phyloP scores from a whole-genome alignment of 2,329 filamentous ascomycete genomes.

The Cladosporium oxysporum region DNA sequence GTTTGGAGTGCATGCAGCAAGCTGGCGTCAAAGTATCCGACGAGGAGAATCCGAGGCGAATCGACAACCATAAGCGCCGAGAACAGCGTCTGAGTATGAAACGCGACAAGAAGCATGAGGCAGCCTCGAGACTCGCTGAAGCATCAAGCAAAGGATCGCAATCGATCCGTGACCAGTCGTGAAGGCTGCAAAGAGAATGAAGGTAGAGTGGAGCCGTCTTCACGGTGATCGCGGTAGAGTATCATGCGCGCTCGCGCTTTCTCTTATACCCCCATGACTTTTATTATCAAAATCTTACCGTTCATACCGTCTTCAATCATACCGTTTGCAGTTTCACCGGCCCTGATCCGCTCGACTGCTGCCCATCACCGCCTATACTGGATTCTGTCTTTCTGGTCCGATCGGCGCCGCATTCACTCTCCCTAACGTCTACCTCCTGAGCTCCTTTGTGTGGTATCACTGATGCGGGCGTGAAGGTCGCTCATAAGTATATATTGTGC shows the following conservation, averaged over 20 bases:
- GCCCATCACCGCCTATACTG: constrained; percentile 13
- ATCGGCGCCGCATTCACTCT: constrained; percentile 14
- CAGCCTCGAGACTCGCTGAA: background rate
- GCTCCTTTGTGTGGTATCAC: constrained; percentile 15
- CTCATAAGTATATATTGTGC: constrained; percentile 17
- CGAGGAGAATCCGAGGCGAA: background rate
- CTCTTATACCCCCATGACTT: constrained; percentile 17
- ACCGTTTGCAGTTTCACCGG: constrained; percentile 12
- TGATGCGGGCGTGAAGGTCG: constrained; percentile 17
- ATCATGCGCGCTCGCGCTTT: constrained; percentile 6
- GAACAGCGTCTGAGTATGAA: constrained; percentile 4
- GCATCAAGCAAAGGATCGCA: background rate
- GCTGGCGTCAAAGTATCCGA: background rate
- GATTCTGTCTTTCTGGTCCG: constrained; percentile 14
- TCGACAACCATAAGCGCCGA: background rate
- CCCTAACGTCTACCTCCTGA: constrained; percentile 20
- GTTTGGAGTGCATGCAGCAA: background rate
- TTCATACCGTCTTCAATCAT: constrained; percentile 20
- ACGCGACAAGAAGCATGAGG: background rate
- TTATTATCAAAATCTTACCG: constrained; percentile 21
- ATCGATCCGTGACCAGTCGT: constrained; percentile 4
- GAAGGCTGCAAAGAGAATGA: constrained; percentile 3
- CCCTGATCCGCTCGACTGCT: constrained; percentile 11
- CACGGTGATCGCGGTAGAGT: constrained; percentile 11
- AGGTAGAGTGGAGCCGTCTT: constrained; percentile 14